phyloP scores from a whole-genome alignment of 768 basidiomycete genomes.

The Imleria badia region DNA sequence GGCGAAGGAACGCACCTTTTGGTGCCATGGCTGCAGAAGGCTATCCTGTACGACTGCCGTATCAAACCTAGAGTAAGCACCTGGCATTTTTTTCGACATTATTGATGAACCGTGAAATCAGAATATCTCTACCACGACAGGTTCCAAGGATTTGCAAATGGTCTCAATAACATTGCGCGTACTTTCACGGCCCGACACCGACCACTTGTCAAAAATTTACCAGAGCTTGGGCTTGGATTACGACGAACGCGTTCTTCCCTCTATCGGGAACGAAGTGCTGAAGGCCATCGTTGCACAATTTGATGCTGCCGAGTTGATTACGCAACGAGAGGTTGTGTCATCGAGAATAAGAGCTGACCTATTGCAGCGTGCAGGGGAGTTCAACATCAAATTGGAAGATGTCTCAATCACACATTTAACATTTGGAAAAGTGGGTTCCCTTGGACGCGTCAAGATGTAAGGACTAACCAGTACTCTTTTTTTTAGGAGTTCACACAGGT shows the following conservation, averaged over 20 bases:
- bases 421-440: slow-evolving; percentile 69
- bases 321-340: slow-evolving; percentile 96
- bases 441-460: background rate
- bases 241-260: slow-evolving; percentile 96
- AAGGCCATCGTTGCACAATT: slow-evolving; percentile 99
- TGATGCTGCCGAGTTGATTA: slow-evolving; percentile 95
- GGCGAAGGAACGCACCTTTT: slow-evolving; percentile 96
- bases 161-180: slow-evolving; percentile 96
- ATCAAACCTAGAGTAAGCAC: slow-evolving; percentile 87
- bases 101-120: slow-evolving; percentile 31
- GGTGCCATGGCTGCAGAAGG: slow-evolving; percentile 92
- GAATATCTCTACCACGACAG: slow-evolving; percentile 99
- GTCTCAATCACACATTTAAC: slow-evolving; percentile 94
- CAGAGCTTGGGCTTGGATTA: slow-evolving; percentile 94
- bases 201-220: slow-evolving; percentile 90
- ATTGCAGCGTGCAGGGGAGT: slow-evolving; percentile 91
- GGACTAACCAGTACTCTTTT: slow-evolving; percentile 3
- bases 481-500: slow-evolving; percentile 82
- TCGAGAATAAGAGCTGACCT: slow-evolving; percentile 91
- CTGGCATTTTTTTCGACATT: background rate
- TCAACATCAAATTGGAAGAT: slow-evolving; percentile 93
- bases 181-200: slow-evolving; percentile 87
- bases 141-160: slow-evolving; percentile 99
- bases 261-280: slow-evolving; percentile 96
- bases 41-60: slow-evolving; percentile 96